Evolutionary conservation across 257 asterid species (phyloP).

Genomic region (Gynochthodes officinalis): DNA sequence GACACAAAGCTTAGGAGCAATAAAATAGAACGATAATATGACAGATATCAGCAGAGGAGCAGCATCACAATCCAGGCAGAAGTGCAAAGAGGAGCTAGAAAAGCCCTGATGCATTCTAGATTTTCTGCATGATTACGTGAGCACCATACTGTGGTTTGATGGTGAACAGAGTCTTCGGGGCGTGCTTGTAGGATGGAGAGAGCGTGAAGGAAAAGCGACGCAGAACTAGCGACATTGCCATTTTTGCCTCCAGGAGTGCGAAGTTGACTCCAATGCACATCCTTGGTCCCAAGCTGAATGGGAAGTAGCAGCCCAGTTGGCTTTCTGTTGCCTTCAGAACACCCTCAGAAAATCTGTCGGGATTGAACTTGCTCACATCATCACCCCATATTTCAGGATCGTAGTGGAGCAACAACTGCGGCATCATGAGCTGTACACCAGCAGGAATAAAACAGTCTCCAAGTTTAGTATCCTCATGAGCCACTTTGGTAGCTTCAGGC

Average conservation of each 20-base stretch:
- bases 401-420: constrained; percentile 34
- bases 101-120: neutral
- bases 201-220: constrained; percentile 38
- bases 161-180: constrained; percentile 43
- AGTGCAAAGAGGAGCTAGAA: too few relatives aligned
- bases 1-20: too few relatives aligned
- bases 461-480: constrained; percentile 35
- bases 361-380: constrained; percentile 44
- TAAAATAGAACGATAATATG: too few relatives aligned
- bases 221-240: constrained; percentile 35
- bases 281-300: constrained; percentile 55
- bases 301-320: constrained; percentile 31
- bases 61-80: neutral
- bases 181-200: constrained; percentile 46
- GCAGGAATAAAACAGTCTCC: constrained; percentile 39
- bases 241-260: constrained; percentile 44
- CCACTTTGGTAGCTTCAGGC: constrained; percentile 25
- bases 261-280: constrained; percentile 47
- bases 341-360: constrained; percentile 43
- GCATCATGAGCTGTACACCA: constrained; percentile 34
- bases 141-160: constrained; percentile 48
- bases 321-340: constrained; percentile 40
- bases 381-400: constrained; percentile 41
- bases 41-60: too few relatives aligned
- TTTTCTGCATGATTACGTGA: constrained; percentile 25